Base-by-base conservation (phyloP, 805 yeast species). In the Wickerhamomyces rabaulensis region DNA sequence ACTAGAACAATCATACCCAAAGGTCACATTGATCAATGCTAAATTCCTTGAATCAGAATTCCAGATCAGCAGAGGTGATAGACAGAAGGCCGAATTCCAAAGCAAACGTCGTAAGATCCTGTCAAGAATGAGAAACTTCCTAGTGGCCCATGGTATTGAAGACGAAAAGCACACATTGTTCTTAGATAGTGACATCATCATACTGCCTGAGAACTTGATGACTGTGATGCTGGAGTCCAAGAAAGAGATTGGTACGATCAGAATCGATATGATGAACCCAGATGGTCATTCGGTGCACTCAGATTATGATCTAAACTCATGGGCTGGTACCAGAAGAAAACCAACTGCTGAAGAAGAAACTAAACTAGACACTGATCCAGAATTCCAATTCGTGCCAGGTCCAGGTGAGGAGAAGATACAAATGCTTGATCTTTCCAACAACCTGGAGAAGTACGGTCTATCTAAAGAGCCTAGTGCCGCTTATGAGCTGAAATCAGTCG, bases 401-500 rank as follows among this genome's bases (percentile, higher is more conserved):
- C 48, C 56, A 13, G 56, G 45, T 17, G 21, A 25, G 5, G 48
- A 48, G 16, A 39, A 41, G 6, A 31, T 52, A 9, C 53, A 49
- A 17, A 40, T 54, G 45, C 25, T 41, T 3, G 57, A 54, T 21
- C 19, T 54, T 9, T 38, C 51, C 0, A 12, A 15, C 9, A 19
- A 50, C 31, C 42, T 40, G 8, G 49, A 48, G 17, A 48, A 52
- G 31, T 55, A 25, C 36, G 51, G 51, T 1, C 21, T 58, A 12
- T 41, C 43, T 10, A 25, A 23, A 2, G 33, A 44, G 2, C 27
- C 33, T 12, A 33, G 19, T 27, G 43, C 52, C 3, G 31, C 46
- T 9, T 45, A 43, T 27, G 53, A 54, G 31, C 31, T 75, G 12
- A 76, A 70, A 49, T 72, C 80, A 2, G 80, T 76, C 10, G 80